Percentiles rank a stretch among this genome's conserved stretches.
Conservation (phyloP, 768 basidiomycete species). For the Strobilomyces echinocephalus region DNA sequence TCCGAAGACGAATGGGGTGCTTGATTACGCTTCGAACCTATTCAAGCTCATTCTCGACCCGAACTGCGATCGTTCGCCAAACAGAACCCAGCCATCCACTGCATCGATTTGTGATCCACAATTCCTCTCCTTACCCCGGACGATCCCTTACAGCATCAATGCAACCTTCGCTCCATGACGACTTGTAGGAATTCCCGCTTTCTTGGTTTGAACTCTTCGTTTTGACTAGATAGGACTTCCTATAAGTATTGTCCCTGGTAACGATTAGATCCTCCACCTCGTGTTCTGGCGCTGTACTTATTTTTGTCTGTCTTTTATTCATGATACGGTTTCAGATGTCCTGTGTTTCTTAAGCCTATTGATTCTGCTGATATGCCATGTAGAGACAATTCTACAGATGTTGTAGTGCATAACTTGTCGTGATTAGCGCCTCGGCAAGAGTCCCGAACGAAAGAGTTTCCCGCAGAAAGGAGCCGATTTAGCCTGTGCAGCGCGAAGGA, state of each 20-base stretch:
- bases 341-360: too few relatives aligned
- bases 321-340: not conserved
- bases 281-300: not conserved
- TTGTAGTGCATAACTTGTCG: too few relatives aligned
- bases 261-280: not conserved
- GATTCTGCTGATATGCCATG: too few relatives aligned
- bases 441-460: too few relatives aligned
- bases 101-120: too few relatives aligned
- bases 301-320: not conserved
- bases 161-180: not conserved
- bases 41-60: too few relatives aligned
- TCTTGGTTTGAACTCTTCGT: not conserved
- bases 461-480: too few relatives aligned
- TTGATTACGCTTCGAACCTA: not conserved
- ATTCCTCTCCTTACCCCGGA: not conserved
- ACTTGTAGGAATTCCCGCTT: not conserved
- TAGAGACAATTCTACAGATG: too few relatives aligned
- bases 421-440: too few relatives aligned
- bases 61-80: not conserved
- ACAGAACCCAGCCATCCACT: not conserved
- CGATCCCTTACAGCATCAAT: too few relatives aligned
- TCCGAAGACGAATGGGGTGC: constrained; percentile 22
- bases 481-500: too few relatives aligned
- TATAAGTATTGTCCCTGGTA: not conserved
- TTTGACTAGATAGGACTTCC: not conserved